Percentiles rank a stretch among this genome's conserved stretches.
These are phyloP conservation scores for Polyporus tsugae DNA, from an alignment of 1,284 basidiomycete genomes.

Conservation along the genomic window DNA sequence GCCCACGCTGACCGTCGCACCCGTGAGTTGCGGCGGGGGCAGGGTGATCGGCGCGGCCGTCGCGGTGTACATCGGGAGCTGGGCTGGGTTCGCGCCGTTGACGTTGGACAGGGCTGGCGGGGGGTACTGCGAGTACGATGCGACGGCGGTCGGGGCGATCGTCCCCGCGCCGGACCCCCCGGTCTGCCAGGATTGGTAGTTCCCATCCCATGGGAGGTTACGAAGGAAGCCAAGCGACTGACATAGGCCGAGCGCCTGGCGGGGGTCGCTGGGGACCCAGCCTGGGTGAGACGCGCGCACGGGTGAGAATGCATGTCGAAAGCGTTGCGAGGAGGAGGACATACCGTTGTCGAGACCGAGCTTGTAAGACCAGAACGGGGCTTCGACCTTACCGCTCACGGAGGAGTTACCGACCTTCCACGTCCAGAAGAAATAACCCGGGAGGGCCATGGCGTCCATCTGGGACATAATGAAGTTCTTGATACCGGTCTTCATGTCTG, in stretches of 20 bases:
- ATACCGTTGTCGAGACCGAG: conserved; percentile 60
- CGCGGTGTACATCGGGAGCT: conserved; percentile 71
- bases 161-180: conserved; percentile 76
- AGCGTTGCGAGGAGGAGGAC: background rate
- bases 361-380: conserved; percentile 59
- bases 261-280: conserved; percentile 82
- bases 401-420: conserved; percentile 68
- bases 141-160: conserved; percentile 57
- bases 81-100: conserved; percentile 50
- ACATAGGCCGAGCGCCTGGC: conserved; percentile 71
- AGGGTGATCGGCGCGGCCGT: conserved; percentile 68
- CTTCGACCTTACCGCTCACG: conserved; percentile 46
- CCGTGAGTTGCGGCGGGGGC: conserved; percentile 64
- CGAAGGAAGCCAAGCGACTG: conserved; percentile 53
- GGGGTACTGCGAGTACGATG: conserved; percentile 61
- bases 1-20: conserved; percentile 56
- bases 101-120: conserved; percentile 58
- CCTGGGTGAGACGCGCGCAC: conserved; percentile 45
- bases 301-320: background rate
- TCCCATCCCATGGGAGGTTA: conserved; percentile 59
- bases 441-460: conserved; percentile 63
- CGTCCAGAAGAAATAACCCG: conserved; percentile 71
- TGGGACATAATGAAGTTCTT: conserved; percentile 61
- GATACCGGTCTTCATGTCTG: conserved; percentile 63
- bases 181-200: conserved; percentile 74